Percentiles rank a stretch among this genome's conserved stretches.
Evolutionary conservation across 2,329 filamentous ascomycete species (phyloP).

Genomic region (Trichoderma cornu-damae): DNA sequence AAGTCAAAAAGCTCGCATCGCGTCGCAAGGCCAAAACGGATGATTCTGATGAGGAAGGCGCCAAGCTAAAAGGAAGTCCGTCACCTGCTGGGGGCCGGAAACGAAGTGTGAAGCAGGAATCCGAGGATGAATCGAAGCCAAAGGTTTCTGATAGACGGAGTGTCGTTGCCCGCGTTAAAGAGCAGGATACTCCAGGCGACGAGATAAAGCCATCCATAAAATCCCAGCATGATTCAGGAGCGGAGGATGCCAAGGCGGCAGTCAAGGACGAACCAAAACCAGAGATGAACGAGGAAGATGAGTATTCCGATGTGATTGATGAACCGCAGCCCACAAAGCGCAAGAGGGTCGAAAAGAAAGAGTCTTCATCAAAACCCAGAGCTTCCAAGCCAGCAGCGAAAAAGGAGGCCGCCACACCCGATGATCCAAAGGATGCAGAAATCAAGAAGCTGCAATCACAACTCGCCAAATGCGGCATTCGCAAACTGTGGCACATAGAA

Average conservation of each 20-base stretch:
- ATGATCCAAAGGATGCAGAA: constrained; percentile 65
- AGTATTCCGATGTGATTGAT: constrained; percentile 59
- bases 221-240: not conserved
- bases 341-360: constrained; percentile 45
- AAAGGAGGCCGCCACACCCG: constrained; percentile 29
- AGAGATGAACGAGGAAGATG: constrained; percentile 34
- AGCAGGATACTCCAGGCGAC: constrained; percentile 17
- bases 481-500: constrained; percentile 86
- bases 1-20: constrained; percentile 16
- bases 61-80: not conserved
- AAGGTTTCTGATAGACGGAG: not conserved
- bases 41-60: constrained; percentile 17
- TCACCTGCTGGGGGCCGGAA: constrained; percentile 18
- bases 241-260: constrained; percentile 18
- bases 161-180: not conserved
- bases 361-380: constrained; percentile 26
- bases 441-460: constrained; percentile 86
- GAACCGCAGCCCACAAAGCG: constrained; percentile 58
- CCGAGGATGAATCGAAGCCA: constrained; percentile 15
- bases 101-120: constrained; percentile 16
- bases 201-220: constrained; percentile 8
- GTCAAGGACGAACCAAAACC: constrained; percentile 21
- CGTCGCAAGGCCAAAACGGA: constrained; percentile 19
- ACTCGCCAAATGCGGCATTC: constrained; percentile 82
- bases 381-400: constrained; percentile 28